A percentile compares a stretch with the other conserved stretches of the same genome.
Evolutionary conservation across 257 asterid genomes (phyloP).

Genomic region (Primulina huaijiensis): DNA sequence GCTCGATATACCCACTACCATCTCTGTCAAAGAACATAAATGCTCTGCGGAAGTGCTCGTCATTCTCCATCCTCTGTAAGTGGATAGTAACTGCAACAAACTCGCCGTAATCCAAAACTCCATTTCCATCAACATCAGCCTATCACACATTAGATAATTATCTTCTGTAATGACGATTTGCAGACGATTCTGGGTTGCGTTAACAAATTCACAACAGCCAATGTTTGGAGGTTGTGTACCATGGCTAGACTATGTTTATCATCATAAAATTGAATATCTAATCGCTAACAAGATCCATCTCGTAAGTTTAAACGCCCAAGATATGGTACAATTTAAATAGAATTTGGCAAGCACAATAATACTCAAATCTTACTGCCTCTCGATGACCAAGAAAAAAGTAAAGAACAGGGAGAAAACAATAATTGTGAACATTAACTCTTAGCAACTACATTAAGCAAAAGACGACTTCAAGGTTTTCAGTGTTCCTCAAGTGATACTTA

Average conservation of each 20-base stretch:
- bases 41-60: constrained; percentile 78
- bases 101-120: constrained; percentile 85
- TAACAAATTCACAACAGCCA: not conserved
- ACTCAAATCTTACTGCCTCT: not conserved
- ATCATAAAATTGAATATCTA: not conserved
- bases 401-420: not conserved
- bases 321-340: not conserved
- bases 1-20: constrained; percentile 77
- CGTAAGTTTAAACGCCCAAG: not conserved
- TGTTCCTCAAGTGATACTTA: constrained; percentile 32
- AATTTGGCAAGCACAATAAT: not conserved
- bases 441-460: constrained; percentile 19
- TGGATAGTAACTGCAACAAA: constrained; percentile 94
- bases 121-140: constrained; percentile 97
- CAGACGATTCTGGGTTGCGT: not conserved
- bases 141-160: constrained; percentile 25
- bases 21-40: constrained; percentile 78
- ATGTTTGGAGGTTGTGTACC: not conserved
- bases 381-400: not conserved
- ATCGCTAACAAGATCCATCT: not conserved
- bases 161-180: constrained; percentile 13
- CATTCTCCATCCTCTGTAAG: constrained; percentile 84
- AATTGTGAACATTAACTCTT: not conserved
- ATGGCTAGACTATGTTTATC: not conserved
- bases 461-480: constrained; percentile 11